Evolutionary conservation across 164 flowering plant genomes (phyloP), one percentile per base, ranked within the genome.

Genomic region (Macadamia integrifolia): DNA sequence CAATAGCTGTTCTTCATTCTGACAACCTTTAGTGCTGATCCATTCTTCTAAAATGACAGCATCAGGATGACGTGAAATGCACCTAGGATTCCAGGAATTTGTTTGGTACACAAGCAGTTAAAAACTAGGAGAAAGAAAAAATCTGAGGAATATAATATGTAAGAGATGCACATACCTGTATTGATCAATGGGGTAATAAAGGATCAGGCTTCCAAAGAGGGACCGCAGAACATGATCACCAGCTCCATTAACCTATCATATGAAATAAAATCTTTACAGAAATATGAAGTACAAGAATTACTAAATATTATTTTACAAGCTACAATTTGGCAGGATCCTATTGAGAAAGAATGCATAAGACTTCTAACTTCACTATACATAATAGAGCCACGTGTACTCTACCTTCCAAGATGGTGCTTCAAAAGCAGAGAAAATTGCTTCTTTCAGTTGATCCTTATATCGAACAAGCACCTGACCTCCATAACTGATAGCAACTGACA

Each of bases 381-480:
- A 9, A 30, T 2, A 48, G 56, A 23, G 29, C 48, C 61, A 59
- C 11, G 72, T 31, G 65, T 42, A 52, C 53, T 62, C 67, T 67
- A 95, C 98, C 98, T 95, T 95, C 99, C 99, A 95, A 64, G 98
- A 95, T 56, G 96, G 88, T 35, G 90, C 94, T 55, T 92, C 88
- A 84, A 95, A 90, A 14, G 94, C 91, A 58, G 88, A 80, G 50
- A 61, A 9, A 31, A 95, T 88, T 61, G 82, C 92, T 81, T 92
- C 98, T 69, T 84, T 85, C 64, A 95, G 76, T 66, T 85, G 89
- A 69, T 88, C 86, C 80, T 67, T 84, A 81, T 79, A 88, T 18
- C 66, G 80, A 29, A 95, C 87, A 63, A 95, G 86, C 49, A 84
- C 76, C 58, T 88, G 83, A 68, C 99, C 99, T 71, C 89, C 95